Base-by-base conservation (phyloP, 2,329 filamentous ascomycete genomes). In the Penicillium hesseltinei region DNA sequence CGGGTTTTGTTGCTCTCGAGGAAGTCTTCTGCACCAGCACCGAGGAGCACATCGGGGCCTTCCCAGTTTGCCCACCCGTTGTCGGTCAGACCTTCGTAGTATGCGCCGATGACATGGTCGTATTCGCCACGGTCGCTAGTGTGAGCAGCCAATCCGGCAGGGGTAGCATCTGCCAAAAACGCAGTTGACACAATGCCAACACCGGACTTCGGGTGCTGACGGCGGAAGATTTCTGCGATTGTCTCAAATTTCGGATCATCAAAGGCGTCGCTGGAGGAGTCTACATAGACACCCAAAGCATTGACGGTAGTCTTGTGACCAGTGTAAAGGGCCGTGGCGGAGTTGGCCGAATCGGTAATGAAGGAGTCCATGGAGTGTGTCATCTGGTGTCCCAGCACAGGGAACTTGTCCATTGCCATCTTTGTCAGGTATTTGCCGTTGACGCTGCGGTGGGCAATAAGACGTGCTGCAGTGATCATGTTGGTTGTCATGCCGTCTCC, bases 161-260 rank as follows among this genome's bases (percentile, higher is more conserved):
- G 91, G 0, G 91, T 95, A 11, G 91, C 91, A 76, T 95, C 91
- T 4, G 90, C 69, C 52, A 74, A 62, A 74, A 86, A 89, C 5
- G 91, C 90, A n/a, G 91, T 95, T 3, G 88, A 89, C 42, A 94
- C 90, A 80, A 86, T 84, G 40, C 83, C 78, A 46, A 85, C 76
- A 56, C 80, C 78, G 64, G 85, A 80, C 58, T 85, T 82, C 74
- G 71, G 71, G 55, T 82, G 85, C 52, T 91, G 80, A 56, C 91
- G 87, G 65, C 84, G 82, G 75, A 93, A 87, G 56, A 94, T 81
- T 58, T 76, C 74, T 7, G 88, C 86, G 70, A 95, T 90, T 15
- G 87, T 91, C 78, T 94, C 91, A 23, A 95, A 84, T 77, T 93
- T 94, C 53, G 91, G 91, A 69, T 95, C 91, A 70, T 95, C 91